phyloP scores from a whole-genome alignment of 2,329 filamentous ascomycete species.

The Fusarium mangiferae region DNA sequence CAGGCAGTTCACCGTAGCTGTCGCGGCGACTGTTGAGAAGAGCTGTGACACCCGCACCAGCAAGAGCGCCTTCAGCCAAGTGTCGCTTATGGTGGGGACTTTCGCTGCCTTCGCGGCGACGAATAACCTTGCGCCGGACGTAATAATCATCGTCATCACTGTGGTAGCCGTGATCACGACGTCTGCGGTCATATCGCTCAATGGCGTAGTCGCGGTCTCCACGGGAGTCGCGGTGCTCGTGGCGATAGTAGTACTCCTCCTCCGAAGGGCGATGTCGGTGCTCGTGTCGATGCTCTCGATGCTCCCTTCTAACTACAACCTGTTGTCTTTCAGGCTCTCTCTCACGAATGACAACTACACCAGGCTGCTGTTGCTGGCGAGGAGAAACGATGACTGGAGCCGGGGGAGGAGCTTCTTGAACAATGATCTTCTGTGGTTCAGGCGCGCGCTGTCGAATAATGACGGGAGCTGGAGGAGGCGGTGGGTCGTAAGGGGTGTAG shows the following conservation, averaged over 20 bases:
- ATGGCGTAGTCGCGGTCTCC: constrained; percentile 48
- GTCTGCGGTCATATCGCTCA: constrained; percentile 53
- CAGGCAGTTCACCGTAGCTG: constrained; percentile 59
- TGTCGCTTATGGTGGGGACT: constrained; percentile 67
- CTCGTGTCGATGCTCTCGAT: constrained; percentile 17
- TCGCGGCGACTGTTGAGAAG: constrained; percentile 65
- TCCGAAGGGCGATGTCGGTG: constrained; percentile 44
- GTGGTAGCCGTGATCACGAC: constrained; percentile 56
- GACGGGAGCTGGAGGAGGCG: constrained; percentile 58
- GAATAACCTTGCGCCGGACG: constrained; percentile 58
- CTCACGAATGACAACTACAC: constrained; percentile 56
- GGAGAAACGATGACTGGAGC: constrained; percentile 61
- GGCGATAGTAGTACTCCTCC: constrained; percentile 64
- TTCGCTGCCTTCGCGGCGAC: constrained; percentile 62
- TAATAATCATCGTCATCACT: constrained; percentile 62
- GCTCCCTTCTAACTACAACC: constrained; percentile 49
- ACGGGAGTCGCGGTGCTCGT: constrained; percentile 56
- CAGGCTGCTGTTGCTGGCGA: constrained; percentile 58
- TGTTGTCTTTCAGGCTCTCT: constrained; percentile 54
- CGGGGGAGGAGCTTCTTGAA: constrained; percentile 66
- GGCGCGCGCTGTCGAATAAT: constrained; percentile 66
- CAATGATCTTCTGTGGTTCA: constrained; percentile 69
- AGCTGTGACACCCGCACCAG: constrained; percentile 71
- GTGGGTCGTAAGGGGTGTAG: constrained; percentile 63
- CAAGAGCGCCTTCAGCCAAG: constrained; percentile 72